phyloP scores from a whole-genome alignment of 257 asterid species.

The Ophiorrhiza pumila region DNA sequence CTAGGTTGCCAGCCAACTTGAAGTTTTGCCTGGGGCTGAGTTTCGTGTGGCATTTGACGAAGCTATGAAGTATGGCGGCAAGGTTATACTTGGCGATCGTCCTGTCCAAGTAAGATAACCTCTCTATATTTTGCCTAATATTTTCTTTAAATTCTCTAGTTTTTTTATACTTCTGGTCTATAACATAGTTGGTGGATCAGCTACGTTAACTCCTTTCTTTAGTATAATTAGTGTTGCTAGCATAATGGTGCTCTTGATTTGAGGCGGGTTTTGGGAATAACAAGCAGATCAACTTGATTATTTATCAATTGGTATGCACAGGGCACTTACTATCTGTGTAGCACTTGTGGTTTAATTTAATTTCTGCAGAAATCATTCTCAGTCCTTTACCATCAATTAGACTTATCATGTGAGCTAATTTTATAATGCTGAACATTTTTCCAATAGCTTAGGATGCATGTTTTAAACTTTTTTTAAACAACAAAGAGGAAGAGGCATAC shows the following conservation, averaged over 20 bases:
- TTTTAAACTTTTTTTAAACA: not conserved
- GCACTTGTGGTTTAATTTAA: not conserved
- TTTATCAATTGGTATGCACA: no score
- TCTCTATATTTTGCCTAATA: not conserved
- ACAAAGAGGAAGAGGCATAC: not conserved
- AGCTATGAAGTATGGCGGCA: conserved; percentile 88
- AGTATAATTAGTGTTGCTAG: not conserved
- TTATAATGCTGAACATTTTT: not conserved
- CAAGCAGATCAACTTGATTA: not conserved
- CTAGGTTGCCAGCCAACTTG: conserved; percentile 86
- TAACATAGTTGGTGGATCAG: not conserved
- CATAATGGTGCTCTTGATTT: not conserved
- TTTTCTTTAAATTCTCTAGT: not conserved
- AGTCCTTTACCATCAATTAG: not conserved
- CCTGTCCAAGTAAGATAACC: conserved; percentile 67
- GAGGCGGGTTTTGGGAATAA: not conserved
- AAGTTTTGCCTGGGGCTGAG: conserved; percentile 93
- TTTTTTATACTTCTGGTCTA: not conserved
- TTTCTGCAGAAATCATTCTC: not conserved
- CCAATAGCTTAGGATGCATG: not conserved
- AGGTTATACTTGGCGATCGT: conserved; percentile 91
- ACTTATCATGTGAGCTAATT: not conserved
- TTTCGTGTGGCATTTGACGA: conserved; percentile 95
- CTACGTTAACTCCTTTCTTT: not conserved
- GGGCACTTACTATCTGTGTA: not conserved